phyloP scores from a whole-genome alignment of 129 eudicot genomes.

The Pittosporum tobira region DNA sequence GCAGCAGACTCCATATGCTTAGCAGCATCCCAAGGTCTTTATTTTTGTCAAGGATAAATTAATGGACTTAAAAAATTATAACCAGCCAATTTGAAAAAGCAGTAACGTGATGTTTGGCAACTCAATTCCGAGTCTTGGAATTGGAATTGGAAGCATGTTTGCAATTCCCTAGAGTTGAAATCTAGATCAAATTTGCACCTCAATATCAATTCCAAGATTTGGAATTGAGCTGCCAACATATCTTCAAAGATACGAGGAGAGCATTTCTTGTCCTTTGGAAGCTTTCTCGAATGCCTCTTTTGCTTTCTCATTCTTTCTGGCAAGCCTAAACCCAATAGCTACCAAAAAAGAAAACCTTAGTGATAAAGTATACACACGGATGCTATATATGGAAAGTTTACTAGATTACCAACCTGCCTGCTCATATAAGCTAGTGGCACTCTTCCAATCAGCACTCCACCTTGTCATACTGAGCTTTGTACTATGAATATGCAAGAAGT shows the following conservation, averaged over 20 bases:
- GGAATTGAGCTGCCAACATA: too few relatives aligned
- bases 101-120: too few relatives aligned
- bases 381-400: slow-evolving; percentile 1
- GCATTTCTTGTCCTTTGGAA: slow-evolving; percentile 98
- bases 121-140: too few relatives aligned
- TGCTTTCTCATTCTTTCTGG: slow-evolving; percentile 75
- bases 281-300: slow-evolving; percentile 91
- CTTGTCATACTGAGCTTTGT: slow-evolving; percentile 82
- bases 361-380: too few relatives aligned
- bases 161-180: too few relatives aligned
- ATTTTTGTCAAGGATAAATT: slow-evolving; percentile 34
- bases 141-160: too few relatives aligned
- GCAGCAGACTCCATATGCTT: slow-evolving; percentile 97
- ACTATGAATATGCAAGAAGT: slow-evolving; percentile 27
- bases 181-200: too few relatives aligned
- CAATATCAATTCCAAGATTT: too few relatives aligned
- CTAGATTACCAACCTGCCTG: slow-evolving; percentile 67
- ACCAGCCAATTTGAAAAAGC: slow-evolving; percentile 2
- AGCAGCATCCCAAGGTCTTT: slow-evolving; percentile 99
- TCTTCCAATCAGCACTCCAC: slow-evolving; percentile 95
- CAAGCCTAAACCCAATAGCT: slow-evolving; percentile 63
- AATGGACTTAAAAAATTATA: slow-evolving; percentile 4
- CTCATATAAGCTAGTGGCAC: slow-evolving; percentile 76
- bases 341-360: slow-evolving; percentile 16
- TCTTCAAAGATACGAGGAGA: slow-evolving; percentile 81